These are phyloP conservation scores for Euphorbia celastroides DNA, from an alignment of 441 rosid genomes.

Conservation along the genomic window DNA sequence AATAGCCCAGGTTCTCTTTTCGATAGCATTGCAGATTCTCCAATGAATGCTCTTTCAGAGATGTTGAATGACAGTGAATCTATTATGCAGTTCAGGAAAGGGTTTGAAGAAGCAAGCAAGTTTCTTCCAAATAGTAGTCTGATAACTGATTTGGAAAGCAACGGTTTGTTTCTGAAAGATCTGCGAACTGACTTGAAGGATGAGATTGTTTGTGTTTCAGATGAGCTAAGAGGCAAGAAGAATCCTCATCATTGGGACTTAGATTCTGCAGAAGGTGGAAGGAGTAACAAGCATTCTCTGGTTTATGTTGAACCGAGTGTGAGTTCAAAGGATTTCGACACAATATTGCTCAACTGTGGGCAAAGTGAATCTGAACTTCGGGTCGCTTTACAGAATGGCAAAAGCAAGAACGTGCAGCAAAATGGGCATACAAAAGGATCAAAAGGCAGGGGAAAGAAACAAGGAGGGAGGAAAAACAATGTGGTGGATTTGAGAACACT, in stretches of 20 bases:
- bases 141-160: no score
- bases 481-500: conserved; percentile 51
- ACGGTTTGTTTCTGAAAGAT: no score
- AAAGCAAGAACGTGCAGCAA: conserved; percentile 20
- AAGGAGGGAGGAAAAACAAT: conserved; percentile 24
- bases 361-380: conserved; percentile 1
- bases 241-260: conserved; percentile 40
- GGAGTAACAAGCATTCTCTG: conserved; percentile 45
- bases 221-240: conserved; percentile 18
- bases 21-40: conserved; percentile 25
- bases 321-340: conserved; percentile 39
- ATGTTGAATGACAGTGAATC: conserved; percentile 44
- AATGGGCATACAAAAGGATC: conserved; percentile 29
- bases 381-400: conserved; percentile 3
- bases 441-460: conserved; percentile 33
- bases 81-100: conserved; percentile 59
- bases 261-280: conserved; percentile 32
- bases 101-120: conserved; percentile 74
- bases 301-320: conserved; percentile 34
- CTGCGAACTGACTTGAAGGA: conserved; percentile 21
- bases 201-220: not conserved
- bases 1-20: conserved; percentile 19
- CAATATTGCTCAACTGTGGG: conserved; percentile 27
- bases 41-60: conserved; percentile 32
- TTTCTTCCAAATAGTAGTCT: conserved; percentile 55